Conservation (phyloP, 1,284 basidiomycete genomes). For the Tilletia horrida region DNA sequence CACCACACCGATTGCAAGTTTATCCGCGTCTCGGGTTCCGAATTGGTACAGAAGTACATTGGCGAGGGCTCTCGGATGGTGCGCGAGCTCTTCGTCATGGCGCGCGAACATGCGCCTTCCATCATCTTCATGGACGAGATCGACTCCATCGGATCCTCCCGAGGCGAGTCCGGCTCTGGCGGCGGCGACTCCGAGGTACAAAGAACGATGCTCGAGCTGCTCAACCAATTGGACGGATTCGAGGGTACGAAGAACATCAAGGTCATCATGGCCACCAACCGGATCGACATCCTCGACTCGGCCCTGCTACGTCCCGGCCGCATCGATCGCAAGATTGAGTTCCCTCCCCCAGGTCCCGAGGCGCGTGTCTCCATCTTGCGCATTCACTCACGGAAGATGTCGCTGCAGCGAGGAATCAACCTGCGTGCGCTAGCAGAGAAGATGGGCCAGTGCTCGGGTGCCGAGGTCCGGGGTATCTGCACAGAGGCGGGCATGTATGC, state of each 20-base stretch:
- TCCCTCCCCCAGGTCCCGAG: slow-evolving; percentile 96
- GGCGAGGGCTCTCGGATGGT: slow-evolving; percentile 79
- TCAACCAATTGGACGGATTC: slow-evolving; percentile 97
- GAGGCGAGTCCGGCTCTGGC: slow-evolving; percentile 73
- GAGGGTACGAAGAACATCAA: slow-evolving; percentile 98
- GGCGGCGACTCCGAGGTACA: slow-evolving; percentile 94
- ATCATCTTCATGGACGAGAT: slow-evolving; percentile 99
- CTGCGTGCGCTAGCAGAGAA: slow-evolving; percentile 90
- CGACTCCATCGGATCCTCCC: slow-evolving; percentile 90
- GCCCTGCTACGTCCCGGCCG: slow-evolving; percentile 91
- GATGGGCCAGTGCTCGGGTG: slow-evolving; percentile 98
- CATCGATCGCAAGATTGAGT: slow-evolving; percentile 98
- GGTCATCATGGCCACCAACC: slow-evolving; percentile 97
- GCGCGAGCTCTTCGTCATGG: slow-evolving; percentile 97
- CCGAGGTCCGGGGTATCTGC: slow-evolving; percentile 96
- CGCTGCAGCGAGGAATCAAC: slow-evolving; percentile 94
- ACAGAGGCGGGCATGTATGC: slow-evolving; percentile 99
- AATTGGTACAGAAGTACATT: slow-evolving; percentile 98
- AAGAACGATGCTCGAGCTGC: slow-evolving; percentile 91
- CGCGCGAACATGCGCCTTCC: slow-evolving; percentile 93
- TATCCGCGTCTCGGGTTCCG: slow-evolving; percentile 90
- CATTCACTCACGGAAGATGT: slow-evolving; percentile 99
- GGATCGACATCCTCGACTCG: slow-evolving; percentile 95
- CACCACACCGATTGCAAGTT: slow-evolving; percentile 98
- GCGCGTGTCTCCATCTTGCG: slow-evolving; percentile 93